Evolutionary conservation across 441 rosid genomes (phyloP).

Genomic region (Mallotus japonicus): DNA sequence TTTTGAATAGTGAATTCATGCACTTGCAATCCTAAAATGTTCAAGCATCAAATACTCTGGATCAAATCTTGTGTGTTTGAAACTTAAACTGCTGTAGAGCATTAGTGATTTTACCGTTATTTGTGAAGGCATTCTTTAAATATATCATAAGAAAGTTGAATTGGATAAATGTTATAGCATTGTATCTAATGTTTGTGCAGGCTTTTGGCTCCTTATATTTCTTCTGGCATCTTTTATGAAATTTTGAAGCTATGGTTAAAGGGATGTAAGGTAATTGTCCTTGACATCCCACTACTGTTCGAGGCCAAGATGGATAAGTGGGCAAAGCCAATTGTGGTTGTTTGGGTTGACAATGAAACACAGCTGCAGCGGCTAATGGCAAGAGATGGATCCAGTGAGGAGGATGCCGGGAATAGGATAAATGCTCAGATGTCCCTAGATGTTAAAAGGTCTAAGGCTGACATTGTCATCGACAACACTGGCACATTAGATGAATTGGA

Average conservation of each 20-base stretch:
- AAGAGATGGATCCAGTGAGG: conserved; percentile 49
- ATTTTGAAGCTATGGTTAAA: conserved; percentile 20
- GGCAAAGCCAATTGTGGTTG: conserved; percentile 19
- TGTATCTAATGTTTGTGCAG: conserved; percentile 33
- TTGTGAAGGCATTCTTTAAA: background rate
- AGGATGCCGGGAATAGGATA: conserved; percentile 62
- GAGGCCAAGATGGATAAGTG: conserved; percentile 22
- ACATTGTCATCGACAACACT: conserved; percentile 65
- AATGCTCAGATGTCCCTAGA: conserved; percentile 79
- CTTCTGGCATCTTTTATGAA: conserved; percentile 12
- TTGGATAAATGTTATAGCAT: background rate
- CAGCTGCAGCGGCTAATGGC: conserved; percentile 44
- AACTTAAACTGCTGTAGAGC: no score
- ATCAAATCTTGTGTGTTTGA: no score
- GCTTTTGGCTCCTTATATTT: conserved; percentile 25
- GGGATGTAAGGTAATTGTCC: conserved; percentile 21
- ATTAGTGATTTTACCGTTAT: background rate
- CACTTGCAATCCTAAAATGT: background rate
- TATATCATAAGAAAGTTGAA: background rate
- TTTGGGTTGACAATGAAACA: conserved; percentile 22
- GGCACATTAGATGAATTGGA: conserved; percentile 66
- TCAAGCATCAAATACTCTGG: background rate
- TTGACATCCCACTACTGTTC: conserved; percentile 20
- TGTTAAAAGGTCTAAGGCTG: conserved; percentile 58
- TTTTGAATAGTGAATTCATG: conserved; percentile 5